Evolutionary conservation across 2,329 filamentous ascomycete species (phyloP).

Genomic region (Penicillium nordicum): DNA sequence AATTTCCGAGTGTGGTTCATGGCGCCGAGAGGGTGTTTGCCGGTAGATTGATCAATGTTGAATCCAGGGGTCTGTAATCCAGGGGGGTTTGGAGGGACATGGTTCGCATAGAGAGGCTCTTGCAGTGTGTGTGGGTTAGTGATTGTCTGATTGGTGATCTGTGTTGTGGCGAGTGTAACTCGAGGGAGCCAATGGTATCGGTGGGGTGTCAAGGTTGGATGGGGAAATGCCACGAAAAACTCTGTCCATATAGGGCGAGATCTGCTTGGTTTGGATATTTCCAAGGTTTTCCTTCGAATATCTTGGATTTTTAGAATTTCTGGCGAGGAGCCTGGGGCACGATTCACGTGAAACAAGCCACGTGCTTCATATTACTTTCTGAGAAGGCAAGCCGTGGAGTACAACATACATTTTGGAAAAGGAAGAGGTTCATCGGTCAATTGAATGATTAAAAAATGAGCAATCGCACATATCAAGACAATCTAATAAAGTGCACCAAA

Average conservation of each 20-base stretch:
- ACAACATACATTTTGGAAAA: neutral
- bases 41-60: neutral
- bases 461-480: constrained; percentile 15
- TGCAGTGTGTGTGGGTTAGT: neutral
- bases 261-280: neutral
- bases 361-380: neutral
- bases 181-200: neutral
- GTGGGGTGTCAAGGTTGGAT: neutral
- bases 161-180: constrained; percentile 3
- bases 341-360: neutral
- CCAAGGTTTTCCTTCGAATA: neutral
- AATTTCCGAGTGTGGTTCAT: neutral
- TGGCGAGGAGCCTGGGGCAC: neutral
- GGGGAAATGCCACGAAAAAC: neutral
- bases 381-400: too few relatives aligned
- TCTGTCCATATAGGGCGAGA: neutral
- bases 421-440: neutral
- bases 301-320: neutral
- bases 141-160: neutral
- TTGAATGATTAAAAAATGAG: constrained; percentile 10
- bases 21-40: neutral
- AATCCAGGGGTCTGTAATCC: too few relatives aligned
- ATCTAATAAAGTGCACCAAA: constrained; percentile 25
- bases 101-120: neutral
- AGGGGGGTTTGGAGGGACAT: neutral